A percentile compares a stretch with the other conserved stretches of the same genome.
Conservation (phyloP, 2,329 filamentous ascomycete genomes). For the Phaeosphaeria sp. region DNA sequence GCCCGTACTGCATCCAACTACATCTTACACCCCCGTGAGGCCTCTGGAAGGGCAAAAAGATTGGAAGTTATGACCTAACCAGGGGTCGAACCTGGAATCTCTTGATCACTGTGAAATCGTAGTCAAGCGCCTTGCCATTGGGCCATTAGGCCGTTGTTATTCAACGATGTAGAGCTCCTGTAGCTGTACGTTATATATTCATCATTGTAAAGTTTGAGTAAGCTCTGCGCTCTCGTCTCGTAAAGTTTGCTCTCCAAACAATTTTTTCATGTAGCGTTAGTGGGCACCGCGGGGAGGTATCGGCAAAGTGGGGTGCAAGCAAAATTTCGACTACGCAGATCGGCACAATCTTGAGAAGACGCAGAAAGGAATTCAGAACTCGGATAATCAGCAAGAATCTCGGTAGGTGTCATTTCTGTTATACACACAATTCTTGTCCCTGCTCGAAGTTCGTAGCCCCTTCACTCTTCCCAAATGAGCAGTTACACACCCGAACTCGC, state of each 20-base stretch:
- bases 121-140: slow-evolving; percentile 66
- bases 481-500: no score
- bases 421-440: no score
- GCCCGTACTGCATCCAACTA: no score
- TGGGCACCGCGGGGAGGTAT: not conserved
- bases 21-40: no score
- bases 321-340: not conserved
- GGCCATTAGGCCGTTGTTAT: slow-evolving; percentile 49
- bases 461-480: no score
- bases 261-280: not conserved
- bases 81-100: slow-evolving; percentile 40
- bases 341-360: no score
- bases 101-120: slow-evolving; percentile 48
- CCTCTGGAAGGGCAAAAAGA: not conserved
- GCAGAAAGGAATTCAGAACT: no score
- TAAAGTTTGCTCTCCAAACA: not conserved
- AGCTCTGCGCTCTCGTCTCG: no score
- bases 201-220: no score
- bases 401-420: no score
- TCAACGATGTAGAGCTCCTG: not conserved
- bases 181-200: not conserved
- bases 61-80: slow-evolving; percentile 22
- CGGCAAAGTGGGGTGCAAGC: not conserved
- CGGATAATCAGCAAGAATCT: no score
- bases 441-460: no score